phyloP scores from a whole-genome alignment of 495 filamentous ascomycete species.

The Symbiotaphrina buchneri region DNA sequence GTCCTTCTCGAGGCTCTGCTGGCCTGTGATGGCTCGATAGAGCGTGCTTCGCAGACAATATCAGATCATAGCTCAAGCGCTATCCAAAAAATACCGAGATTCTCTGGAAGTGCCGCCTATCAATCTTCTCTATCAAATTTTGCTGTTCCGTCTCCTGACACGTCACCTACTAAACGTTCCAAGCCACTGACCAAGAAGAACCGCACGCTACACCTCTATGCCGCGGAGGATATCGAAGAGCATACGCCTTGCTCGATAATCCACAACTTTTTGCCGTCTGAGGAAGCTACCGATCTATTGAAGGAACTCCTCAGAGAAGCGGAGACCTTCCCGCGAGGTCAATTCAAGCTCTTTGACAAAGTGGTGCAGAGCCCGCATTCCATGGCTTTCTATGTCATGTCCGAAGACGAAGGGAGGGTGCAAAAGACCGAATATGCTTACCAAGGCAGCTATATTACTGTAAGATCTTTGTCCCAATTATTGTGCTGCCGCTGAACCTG shows the following conservation, averaged over 20 bases:
- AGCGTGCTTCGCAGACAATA: slow-evolving; percentile 31
- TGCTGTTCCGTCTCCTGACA: slow-evolving; percentile 6
- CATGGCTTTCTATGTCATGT: slow-evolving; percentile 58
- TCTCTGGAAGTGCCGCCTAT: slow-evolving; percentile 5
- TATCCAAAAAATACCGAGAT: slow-evolving; percentile 13
- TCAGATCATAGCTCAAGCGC: slow-evolving; percentile 11
- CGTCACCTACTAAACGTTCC: slow-evolving; percentile 15
- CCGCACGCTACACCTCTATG: slow-evolving; percentile 58
- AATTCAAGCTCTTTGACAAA: slow-evolving; percentile 72
- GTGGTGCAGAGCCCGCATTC: slow-evolving; percentile 67
- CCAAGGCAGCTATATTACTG: slow-evolving; percentile 46
- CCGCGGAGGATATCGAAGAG: slow-evolving; percentile 51
- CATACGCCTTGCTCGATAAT: slow-evolving; percentile 79
- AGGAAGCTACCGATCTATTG: slow-evolving; percentile 50
- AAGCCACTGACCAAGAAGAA: slow-evolving; percentile 48
- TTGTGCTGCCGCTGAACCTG: neutral
- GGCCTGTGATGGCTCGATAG: slow-evolving; percentile 53
- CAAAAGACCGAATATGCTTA: slow-evolving; percentile 69
- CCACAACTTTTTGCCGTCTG: slow-evolving; percentile 62
- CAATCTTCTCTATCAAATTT: slow-evolving; percentile 11
- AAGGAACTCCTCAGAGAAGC: slow-evolving; percentile 56
- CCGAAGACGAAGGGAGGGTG: slow-evolving; percentile 27
- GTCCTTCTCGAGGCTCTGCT: slow-evolving; percentile 58
- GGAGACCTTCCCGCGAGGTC: slow-evolving; percentile 43
- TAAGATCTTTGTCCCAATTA: slow-evolving; percentile 9